A percentile compares a stretch with the other conserved stretches of the same genome.
These are phyloP conservation scores for Ascochyta rabiei DNA, from an alignment of 2,329 filamentous ascomycete genomes.

Conservation along the genomic window DNA sequence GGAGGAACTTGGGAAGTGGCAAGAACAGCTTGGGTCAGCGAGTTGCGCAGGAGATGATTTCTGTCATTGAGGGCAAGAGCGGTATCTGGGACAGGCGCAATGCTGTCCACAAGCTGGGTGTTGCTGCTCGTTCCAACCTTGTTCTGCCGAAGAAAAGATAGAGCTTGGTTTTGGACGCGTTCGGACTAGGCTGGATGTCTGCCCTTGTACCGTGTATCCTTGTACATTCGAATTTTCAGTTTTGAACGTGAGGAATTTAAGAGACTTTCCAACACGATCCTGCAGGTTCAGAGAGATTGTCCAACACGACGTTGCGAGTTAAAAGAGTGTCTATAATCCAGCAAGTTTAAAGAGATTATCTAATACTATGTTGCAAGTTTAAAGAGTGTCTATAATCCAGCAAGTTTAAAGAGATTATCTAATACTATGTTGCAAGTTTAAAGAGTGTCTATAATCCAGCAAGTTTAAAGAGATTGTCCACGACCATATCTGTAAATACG, in stretches of 20 bases:
- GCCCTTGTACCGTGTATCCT: conserved; percentile 12
- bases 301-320: no score
- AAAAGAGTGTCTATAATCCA: no score
- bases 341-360: no score
- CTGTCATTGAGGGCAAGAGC: conserved; percentile 86
- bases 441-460: no score
- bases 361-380: no score
- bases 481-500: background rate
- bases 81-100: conserved; percentile 82
- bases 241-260: background rate
- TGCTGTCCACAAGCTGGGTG: conserved; percentile 79
- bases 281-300: no score
- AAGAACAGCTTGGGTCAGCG: conserved; percentile 74
- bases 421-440: no score
- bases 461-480: background rate
- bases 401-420: background rate
- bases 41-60: conserved; percentile 84
- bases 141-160: conserved; percentile 43
- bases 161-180: conserved; percentile 1
- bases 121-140: conserved; percentile 77
- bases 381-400: no score
- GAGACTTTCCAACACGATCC: no score
- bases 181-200: conserved; percentile 14
- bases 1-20: conserved; percentile 73
- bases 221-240: background rate